Base-by-base conservation (phyloP, 352 stramenopile species). In the Pythium monospermum region DNA sequence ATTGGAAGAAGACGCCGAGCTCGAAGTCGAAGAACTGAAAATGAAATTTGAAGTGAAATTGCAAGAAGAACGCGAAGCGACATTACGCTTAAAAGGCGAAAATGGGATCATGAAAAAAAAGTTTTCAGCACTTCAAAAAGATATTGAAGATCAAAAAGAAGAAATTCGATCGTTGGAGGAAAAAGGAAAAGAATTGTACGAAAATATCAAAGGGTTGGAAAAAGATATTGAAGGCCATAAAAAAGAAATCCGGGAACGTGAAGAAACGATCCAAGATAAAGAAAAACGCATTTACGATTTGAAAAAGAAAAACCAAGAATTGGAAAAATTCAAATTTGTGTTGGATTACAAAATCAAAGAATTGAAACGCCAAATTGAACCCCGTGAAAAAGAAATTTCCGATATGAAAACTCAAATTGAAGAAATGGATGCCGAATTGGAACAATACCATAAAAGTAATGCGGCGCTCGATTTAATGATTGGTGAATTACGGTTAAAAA, bases 61-160 rank as follows among this genome's bases (percentile, higher is more conserved):
- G 23, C 69, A 85, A 18, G 82, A 87, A 23, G 86, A 97, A 42
- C 73, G 86, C 0, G 87, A 98, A 59, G 85, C 87, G 4, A 97
- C 88, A 18, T 64, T 98, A 41, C 85, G 88, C 3, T 84, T 95
- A n/a, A 98, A 98, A 62, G 89, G 91, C 15, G 93, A 98, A 59
- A 98, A 98, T 49, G 92, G 90, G 6, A 97, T 98, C 60, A 97
- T 98, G 89, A 96, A 95, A 62, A 98, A 98, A 61, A 98, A 98
- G 59, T 98, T 97, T 40, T 93, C 77, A 4, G 82, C 94, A 8
- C 53, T 98, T 23, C 80, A 94, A 38, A 96, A 97, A 35, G 89
- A 97, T 21, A 97, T 98, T 47, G 93, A 98, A 49, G 87, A 98
- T 30, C 93, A 98, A 55, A 91, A 91, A 43, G 94, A 98, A 50